A percentile compares a stretch with the other conserved stretches of the same genome.
These are phyloP conservation scores for Ensete glaucum DNA, from an alignment of 176 grass and related monocot genomes.

Conservation along the genomic window DNA sequence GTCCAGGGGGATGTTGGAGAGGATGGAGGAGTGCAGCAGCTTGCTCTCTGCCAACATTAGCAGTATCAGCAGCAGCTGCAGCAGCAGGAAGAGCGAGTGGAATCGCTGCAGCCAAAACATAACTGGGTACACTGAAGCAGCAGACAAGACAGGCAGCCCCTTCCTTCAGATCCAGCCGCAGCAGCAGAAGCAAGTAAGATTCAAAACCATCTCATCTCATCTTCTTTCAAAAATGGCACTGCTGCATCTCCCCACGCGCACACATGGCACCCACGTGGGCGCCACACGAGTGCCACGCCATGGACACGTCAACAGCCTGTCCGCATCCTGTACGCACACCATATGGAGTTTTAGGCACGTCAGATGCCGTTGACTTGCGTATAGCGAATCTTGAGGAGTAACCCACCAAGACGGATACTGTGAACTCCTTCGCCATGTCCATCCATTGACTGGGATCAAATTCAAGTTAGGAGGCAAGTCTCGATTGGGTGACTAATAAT, in stretches of 20 bases:
- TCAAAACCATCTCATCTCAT: not conserved
- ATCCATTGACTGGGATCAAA: too few relatives aligned
- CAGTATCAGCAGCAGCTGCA: not conserved
- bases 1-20: constrained; percentile 76
- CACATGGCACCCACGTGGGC: not conserved
- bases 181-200: not conserved
- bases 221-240: not conserved
- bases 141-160: not conserved
- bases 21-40: constrained; percentile 63
- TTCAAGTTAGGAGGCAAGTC: not conserved
- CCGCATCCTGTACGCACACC: too few relatives aligned
- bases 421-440: too few relatives aligned
- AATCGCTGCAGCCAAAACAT: constrained; percentile 13
- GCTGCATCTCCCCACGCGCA: not conserved
- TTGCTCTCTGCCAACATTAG: constrained; percentile 4
- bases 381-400: too few relatives aligned
- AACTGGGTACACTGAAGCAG: not conserved
- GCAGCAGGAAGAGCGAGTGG: not conserved
- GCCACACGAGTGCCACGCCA: not conserved
- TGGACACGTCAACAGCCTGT: too few relatives aligned
- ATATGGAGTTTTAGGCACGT: too few relatives aligned
- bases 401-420: too few relatives aligned
- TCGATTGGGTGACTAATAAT: not conserved
- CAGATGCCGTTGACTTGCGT: too few relatives aligned
- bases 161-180: not conserved